Evolutionary conservation across 805 yeast genomes (phyloP).

Genomic region (Yamadazyma sp.): DNA sequence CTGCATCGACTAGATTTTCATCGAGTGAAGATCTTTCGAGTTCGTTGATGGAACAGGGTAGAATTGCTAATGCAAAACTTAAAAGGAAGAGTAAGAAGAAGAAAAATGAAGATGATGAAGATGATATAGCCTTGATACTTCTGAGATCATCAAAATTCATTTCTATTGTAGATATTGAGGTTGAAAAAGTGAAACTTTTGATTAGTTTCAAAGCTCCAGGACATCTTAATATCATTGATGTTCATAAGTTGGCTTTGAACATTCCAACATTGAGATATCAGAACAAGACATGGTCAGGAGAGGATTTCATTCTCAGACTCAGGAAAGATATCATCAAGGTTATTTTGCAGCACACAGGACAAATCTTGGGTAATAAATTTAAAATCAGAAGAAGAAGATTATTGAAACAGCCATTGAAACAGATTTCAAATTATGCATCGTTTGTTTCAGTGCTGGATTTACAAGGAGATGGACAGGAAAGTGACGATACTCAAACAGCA

Average conservation of each 20-base stretch:
- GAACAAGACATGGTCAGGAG: conserved; percentile 55
- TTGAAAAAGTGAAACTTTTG: conserved; percentile 41
- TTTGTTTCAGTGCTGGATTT: conserved; percentile 39
- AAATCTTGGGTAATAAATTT: conserved; percentile 74
- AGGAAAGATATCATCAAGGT: conserved; percentile 62
- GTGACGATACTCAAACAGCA: conserved; percentile 1
- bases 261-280: conserved; percentile 56
- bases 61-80: conserved; percentile 1
- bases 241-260: conserved; percentile 64
- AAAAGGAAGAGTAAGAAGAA: conserved; percentile 7
- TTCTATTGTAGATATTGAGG: conserved; percentile 34
- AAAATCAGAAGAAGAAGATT: conserved; percentile 32
- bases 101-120: conserved; percentile 16
- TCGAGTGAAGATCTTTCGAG: conserved; percentile 11
- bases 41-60: conserved; percentile 4
- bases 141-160: conserved; percentile 41
- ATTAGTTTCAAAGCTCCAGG: conserved; percentile 80
- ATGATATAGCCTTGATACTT: conserved; percentile 40
- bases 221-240: conserved; percentile 65
- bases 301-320: conserved; percentile 61
- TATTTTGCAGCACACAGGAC: conserved; percentile 66
- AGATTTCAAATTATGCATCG: conserved; percentile 35
- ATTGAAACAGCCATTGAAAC: conserved; percentile 33
- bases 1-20: conserved; percentile 12
- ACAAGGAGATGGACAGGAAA: conserved; percentile 20